phyloP scores from a whole-genome alignment of 805 yeast species.

The Myxozyma udenii region DNA sequence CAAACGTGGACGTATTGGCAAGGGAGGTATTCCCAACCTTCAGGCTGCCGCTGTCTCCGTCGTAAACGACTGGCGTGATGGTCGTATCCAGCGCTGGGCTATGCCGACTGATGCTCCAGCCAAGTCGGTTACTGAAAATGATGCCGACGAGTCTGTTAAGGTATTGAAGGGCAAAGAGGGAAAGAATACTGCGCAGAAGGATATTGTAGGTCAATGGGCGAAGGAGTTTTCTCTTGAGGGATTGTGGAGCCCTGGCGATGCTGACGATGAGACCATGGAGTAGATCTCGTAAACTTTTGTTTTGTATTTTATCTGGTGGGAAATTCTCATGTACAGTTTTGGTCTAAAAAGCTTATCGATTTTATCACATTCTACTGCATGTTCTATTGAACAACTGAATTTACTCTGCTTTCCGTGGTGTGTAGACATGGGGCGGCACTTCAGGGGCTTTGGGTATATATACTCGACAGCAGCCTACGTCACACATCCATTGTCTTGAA shows the following conservation, averaged over 20 bases:
- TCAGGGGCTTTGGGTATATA: too few species aligned
- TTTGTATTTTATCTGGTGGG: too few species aligned
- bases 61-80: constrained; percentile 95
- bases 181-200: constrained; percentile 57
- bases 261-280: constrained; percentile 7
- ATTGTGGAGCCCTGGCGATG: constrained; percentile 19
- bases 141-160: constrained; percentile 41
- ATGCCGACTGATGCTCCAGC: constrained; percentile 41
- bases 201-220: constrained; percentile 87
- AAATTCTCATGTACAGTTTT: too few species aligned
- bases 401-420: too few species aligned
- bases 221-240: constrained; percentile 88
- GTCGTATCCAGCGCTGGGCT: constrained; percentile 88
- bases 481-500: too few species aligned
- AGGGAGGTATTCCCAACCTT: constrained; percentile 89
- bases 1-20: constrained; percentile 84
- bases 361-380: too few species aligned
- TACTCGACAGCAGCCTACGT: too few species aligned
- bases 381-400: too few species aligned
- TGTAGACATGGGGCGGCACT: too few species aligned
- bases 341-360: too few species aligned
- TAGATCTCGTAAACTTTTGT: too few species aligned
- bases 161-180: constrained; percentile 45
- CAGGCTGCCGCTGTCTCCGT: constrained; percentile 79
- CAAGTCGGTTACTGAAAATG: not conserved